Evolutionary conservation across 768 basidiomycete species (phyloP).

Genomic region (Lactarius pseudohatsudake): DNA sequence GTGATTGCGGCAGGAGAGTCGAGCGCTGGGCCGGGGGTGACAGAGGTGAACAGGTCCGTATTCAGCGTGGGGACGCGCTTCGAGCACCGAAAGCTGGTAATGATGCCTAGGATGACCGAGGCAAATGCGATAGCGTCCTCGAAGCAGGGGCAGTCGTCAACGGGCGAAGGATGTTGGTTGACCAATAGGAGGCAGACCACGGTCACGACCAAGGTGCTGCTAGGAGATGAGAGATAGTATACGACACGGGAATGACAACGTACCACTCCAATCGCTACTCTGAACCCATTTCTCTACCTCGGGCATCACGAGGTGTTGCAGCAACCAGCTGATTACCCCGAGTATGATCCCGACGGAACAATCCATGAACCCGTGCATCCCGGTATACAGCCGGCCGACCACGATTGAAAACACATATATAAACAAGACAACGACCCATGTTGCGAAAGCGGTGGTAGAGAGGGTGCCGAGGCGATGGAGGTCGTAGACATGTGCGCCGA

Average conservation of each 20-base stretch:
- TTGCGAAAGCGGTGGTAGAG: conserved; percentile 46
- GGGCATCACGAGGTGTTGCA: conserved; percentile 39
- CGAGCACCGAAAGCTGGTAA: conserved; percentile 67
- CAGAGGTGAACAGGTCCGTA: conserved; percentile 33
- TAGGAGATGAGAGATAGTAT: background rate
- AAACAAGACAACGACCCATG: conserved; percentile 44
- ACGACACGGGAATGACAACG: conserved; percentile 19
- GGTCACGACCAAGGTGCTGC: conserved; percentile 61
- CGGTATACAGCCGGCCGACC: conserved; percentile 79
- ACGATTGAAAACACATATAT: conserved; percentile 72
- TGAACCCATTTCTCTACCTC: conserved; percentile 45
- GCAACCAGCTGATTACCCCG: conserved; percentile 64
- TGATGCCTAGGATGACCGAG: conserved; percentile 77
- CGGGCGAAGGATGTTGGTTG: conserved; percentile 91
- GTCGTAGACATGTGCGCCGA: conserved; percentile 58
- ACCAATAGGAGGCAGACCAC: conserved; percentile 69
- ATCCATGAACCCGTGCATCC: conserved; percentile 87
- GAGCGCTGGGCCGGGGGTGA: conserved; percentile 61
- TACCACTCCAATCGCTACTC: conserved; percentile 40
- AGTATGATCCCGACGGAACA: conserved; percentile 62
- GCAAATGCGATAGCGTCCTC: conserved; percentile 94
- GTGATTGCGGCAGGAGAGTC: conserved; percentile 37
- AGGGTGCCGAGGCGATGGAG: conserved; percentile 45
- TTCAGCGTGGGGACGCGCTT: conserved; percentile 41
- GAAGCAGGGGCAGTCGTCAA: conserved; percentile 97